These are phyloP conservation scores for Apophysomyces ossiformis DNA, from an alignment of 371 early-diverging fungal species.

Conservation along the genomic window DNA sequence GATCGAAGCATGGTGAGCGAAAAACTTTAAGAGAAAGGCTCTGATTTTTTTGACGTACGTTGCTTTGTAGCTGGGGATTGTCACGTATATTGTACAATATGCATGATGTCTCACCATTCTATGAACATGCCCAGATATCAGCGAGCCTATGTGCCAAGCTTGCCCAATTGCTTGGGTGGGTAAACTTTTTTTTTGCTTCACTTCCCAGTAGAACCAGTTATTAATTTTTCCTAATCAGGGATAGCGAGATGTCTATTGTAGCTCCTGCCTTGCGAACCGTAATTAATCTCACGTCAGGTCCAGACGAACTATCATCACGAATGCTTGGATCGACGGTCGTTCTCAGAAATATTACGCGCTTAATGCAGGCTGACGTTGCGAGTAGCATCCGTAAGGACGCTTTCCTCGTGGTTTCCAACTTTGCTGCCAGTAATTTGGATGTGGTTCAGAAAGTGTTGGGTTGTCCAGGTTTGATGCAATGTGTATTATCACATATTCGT, in stretches of 20 bases:
- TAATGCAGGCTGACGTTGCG: conserved; percentile 27
- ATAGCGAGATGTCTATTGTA: conserved; percentile 17
- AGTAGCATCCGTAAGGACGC: conserved; percentile 51
- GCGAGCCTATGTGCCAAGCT: conserved; percentile 29
- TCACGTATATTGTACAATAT: conserved; percentile 63
- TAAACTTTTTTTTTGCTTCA: too few relatives aligned
- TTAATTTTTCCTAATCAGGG: conserved; percentile 9
- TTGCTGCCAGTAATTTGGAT: conserved; percentile 53
- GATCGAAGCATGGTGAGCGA: conserved; percentile 56
- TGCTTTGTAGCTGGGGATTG: conserved; percentile 53
- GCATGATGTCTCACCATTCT: conserved; percentile 48
- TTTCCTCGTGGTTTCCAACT: conserved; percentile 55
- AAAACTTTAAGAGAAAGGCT: background rate
- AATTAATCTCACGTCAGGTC: conserved; percentile 63
- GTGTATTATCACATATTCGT: conserved; percentile 36
- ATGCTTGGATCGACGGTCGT: conserved; percentile 45
- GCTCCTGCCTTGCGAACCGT: conserved; percentile 46
- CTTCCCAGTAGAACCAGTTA: background rate
- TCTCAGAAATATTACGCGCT: conserved; percentile 23
- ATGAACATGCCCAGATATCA: conserved; percentile 22
- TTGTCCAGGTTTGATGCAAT: conserved; percentile 41
- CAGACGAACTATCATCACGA: conserved; percentile 41
- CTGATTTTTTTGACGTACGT: background rate
- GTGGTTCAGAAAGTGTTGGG: conserved; percentile 48
- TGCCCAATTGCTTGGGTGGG: conserved; percentile 33